Conservation (phyloP, 2,329 filamentous ascomycete genomes). For the Lecanicillium sp. region DNA sequence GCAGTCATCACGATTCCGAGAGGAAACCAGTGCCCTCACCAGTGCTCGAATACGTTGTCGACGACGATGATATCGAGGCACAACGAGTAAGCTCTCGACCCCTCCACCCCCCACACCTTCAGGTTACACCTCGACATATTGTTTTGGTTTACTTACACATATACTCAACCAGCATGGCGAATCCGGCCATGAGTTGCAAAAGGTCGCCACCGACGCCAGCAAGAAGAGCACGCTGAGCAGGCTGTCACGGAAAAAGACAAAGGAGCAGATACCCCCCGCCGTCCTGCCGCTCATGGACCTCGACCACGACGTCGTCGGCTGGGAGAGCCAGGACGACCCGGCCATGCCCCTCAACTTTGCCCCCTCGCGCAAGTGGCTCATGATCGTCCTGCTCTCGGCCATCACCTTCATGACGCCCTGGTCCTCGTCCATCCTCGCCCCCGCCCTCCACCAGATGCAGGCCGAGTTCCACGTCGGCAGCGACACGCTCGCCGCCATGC, state of each 20-base stretch:
- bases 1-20: conserved; percentile 9
- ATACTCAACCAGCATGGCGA: no score
- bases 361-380: conserved; percentile 49
- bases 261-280: conserved; percentile 28
- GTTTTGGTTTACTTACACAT: no score
- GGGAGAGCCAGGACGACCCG: conserved; percentile 54
- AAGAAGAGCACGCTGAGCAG: conserved; percentile 21
- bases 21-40: no score
- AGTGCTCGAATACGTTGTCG: no score
- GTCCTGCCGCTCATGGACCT: conserved; percentile 46
- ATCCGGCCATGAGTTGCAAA: conserved; percentile 15
- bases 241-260: conserved; percentile 21
- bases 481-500: conserved; percentile 40
- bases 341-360: conserved; percentile 55
- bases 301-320: conserved; percentile 49
- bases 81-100: conserved; percentile 21
- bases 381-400: conserved; percentile 47
- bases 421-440: conserved; percentile 55
- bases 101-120: no score
- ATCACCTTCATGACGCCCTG: conserved; percentile 63
- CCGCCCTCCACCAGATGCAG: conserved; percentile 41
- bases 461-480: conserved; percentile 34
- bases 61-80: conserved; percentile 20
- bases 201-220: conserved; percentile 18
- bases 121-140: no score